Base-by-base conservation (phyloP, 768 basidiomycete species). In the Hortiboletus campestris region DNA sequence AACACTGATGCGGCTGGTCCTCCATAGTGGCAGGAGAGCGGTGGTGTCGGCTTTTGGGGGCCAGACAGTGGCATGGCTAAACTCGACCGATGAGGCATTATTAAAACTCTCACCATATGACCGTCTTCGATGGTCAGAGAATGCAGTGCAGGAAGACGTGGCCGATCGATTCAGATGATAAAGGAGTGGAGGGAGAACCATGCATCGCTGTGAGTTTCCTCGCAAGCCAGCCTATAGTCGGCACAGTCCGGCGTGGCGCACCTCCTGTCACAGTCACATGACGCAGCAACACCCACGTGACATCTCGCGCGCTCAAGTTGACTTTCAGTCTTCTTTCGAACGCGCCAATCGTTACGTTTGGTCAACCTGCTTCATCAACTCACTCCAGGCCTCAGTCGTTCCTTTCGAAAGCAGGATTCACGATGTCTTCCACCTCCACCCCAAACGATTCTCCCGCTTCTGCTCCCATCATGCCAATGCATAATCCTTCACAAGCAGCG, bases 401-500 rank as follows among this genome's bases (percentile, higher is more conserved):
- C 20, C 25, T 31, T 31, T 52, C 22, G n/a, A 49, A 40, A 61
- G 8, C 39, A 44, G 12, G 5, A 14, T 16, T 28, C 60, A 78
- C 77, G 74, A 88, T 88, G 72, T 78, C 84, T 49, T 57, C 75
- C 36, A 76, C 79, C 17, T 62, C 81, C 34, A 83, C 86, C 22
- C 84, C 87, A 57, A 83, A 76, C 56, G 85, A 87, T 60, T 89
- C 89, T 40, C 88, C 90, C 49, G 69, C 71, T 45, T 73, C 74
- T 20, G 75, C 80, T 6, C 81, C 82, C 51, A 84, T 94, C 56
- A 85, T 90, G 67, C 89, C 93, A 22, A 81, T 95, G 62, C 93
- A 96, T 74, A 88, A 92, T 68, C 91, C 92, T 16, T 79, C 81
- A 2, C 86, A 89, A 64, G 88, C 89, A 39, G 91, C 91, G 2